A percentile compares a stretch with the other conserved stretches of the same genome.
phyloP scores from a whole-genome alignment of 495 filamentous ascomycete genomes.

The Talaromyces thailandensis region DNA sequence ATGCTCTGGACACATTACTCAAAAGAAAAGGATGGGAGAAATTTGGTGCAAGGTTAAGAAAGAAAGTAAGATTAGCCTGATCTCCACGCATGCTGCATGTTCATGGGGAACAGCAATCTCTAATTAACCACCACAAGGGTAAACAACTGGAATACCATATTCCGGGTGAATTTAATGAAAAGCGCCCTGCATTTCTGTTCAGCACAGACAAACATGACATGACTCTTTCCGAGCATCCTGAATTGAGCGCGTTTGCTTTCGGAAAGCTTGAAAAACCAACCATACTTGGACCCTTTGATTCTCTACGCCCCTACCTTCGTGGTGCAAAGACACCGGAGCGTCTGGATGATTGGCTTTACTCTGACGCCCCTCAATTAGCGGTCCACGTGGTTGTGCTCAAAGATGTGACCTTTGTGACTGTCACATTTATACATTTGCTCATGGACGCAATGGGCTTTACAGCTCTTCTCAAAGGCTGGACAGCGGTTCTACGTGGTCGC shows the following conservation, averaged over 20 bases:
- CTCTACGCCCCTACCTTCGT: not conserved
- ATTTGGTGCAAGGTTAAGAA: constrained; percentile 33
- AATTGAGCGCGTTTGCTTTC: constrained; percentile 15
- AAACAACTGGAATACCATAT: constrained; percentile 33
- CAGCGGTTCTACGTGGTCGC: constrained; percentile 10
- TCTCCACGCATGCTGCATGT: not conserved
- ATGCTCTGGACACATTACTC: constrained; percentile 25
- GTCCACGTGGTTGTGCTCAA: constrained; percentile 39
- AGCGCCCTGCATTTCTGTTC: constrained; percentile 24
- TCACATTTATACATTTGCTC: constrained; percentile 38
- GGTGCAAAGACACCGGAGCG: not conserved
- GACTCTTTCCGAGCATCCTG: constrained; percentile 19
- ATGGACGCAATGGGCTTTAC: constrained; percentile 35
- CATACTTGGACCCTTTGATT: not conserved
- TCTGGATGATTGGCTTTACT: constrained; percentile 30
- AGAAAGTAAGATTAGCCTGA: constrained; percentile 15
- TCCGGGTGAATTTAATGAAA: constrained; percentile 20
- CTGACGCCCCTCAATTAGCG: constrained; percentile 32
- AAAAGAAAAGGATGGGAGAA: constrained; percentile 32
- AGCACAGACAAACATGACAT: constrained; percentile 18
- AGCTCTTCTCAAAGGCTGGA: constrained; percentile 15
- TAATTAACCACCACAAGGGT: constrained; percentile 16
- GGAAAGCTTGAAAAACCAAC: constrained; percentile 10
- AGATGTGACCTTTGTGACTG: constrained; percentile 37
- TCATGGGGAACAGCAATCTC: not conserved